Evolutionary conservation across 2,329 filamentous ascomycete species (phyloP), one percentile per base, ranked within the genome.

Genomic region (Phoma sp.): DNA sequence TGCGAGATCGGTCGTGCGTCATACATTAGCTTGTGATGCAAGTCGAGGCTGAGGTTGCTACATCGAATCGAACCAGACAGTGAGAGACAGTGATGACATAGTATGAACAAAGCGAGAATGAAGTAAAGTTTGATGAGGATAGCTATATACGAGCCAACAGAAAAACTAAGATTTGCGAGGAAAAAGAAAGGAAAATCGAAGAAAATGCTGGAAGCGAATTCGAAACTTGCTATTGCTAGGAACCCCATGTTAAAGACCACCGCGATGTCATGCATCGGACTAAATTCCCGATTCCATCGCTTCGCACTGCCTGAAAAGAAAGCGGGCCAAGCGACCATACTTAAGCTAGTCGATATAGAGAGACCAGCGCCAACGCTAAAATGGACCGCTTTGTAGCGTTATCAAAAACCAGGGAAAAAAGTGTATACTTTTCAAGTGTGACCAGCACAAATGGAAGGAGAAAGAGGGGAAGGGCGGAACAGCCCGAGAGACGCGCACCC

Each of bases 301-400:
- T 17, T 54, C 45, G 26, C 28, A 7, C 32, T 54, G 26, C 45
- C 45, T 42, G 10, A 18, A 28, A 28, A 23, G 26, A 33, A 23
- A 23, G 49, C 29, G 26, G 18, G 51, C 45, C 34, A 49, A 54
- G 40, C 40, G n/a, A 42, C 40, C 32, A 26, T 18, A 40, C 17
- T 20, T 20, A 39, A 34, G 40, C 51, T 54, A 54, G 32, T 20
- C 7, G 11, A 42, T 34, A 33, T 33, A 38, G 45, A 34, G n/a
- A 42, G 42, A 56, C 53, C 36, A 56, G 42, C 53, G 42, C 47
- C 53, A 56, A 50, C 53, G 53, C 53, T 56, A 56, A 50, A 23
- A 26, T 18, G 28, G 52, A 56, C 36, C 29, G 42, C 33, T 42
- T 15, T 15, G 33, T 40, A 47, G 53, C 42, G 42, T 37, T 25